These are phyloP conservation scores for Alternaria conjuncta DNA, from an alignment of 2,329 filamentous ascomycete genomes.

Conservation along the genomic window DNA sequence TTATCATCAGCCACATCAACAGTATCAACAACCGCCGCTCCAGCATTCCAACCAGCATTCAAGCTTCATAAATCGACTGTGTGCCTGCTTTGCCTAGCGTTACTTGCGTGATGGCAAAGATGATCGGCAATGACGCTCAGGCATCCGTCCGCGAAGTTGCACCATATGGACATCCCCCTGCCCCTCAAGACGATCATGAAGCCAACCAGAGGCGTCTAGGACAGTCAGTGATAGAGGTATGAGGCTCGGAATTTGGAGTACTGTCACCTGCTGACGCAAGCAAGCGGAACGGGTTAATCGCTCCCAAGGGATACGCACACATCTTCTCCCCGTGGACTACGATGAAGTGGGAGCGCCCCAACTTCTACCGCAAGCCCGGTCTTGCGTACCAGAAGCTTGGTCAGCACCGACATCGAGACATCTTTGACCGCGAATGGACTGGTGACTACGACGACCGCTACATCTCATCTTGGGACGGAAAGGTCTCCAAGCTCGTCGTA, in stretches of 20 bases:
- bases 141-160: constrained; percentile 19
- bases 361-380: constrained; percentile 34
- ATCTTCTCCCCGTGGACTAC: constrained; percentile 29
- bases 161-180: neutral
- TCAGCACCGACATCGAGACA: constrained; percentile 30
- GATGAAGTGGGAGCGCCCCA: constrained; percentile 30
- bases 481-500: constrained; percentile 37
- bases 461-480: constrained; percentile 39
- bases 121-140: constrained; percentile 17
- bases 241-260: fast-evolving
- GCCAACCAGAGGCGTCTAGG: neutral
- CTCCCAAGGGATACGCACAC: constrained; percentile 28
- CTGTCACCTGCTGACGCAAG: neutral
- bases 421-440: constrained; percentile 33
- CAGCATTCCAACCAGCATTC: constrained; percentile 15
- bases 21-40: constrained; percentile 6
- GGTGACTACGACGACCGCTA: constrained; percentile 42
- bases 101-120: neutral
- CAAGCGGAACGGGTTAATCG: constrained; percentile 19
- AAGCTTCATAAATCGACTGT: constrained; percentile 27
- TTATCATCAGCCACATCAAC: constrained; percentile 9
- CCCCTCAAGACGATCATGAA: neutral
- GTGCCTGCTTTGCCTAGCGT: constrained; percentile 18
- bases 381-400: constrained; percentile 33
- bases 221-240: neutral